These are phyloP conservation scores for Exophiala oligosperma DNA, from an alignment of 2,329 filamentous ascomycete species.

Conservation along the genomic window DNA sequence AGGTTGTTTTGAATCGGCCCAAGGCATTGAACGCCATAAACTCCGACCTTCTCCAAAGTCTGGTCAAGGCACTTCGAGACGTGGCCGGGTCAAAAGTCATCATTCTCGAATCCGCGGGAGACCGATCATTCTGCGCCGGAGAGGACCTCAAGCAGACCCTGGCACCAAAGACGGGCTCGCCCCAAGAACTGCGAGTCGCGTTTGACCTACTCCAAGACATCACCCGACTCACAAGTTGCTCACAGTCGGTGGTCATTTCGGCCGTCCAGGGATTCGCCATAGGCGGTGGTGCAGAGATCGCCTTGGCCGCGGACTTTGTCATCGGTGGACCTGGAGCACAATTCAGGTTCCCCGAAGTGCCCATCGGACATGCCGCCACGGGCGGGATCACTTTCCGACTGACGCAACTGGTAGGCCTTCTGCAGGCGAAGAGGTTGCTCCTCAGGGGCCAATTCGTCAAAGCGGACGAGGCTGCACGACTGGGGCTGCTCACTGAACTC, in stretches of 20 bases:
- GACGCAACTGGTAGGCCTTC: conserved; percentile 13
- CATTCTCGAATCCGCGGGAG: conserved; percentile 11
- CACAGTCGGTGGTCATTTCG: conserved; percentile 6
- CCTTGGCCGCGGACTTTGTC: conserved; percentile 18
- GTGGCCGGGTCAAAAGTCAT: conserved; percentile 4
- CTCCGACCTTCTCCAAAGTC: conserved; percentile 8
- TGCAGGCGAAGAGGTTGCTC: conserved; percentile 14
- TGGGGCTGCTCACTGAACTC: conserved; percentile 14
- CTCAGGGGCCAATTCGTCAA: conserved; percentile 7
- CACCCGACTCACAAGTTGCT: conserved; percentile 9
- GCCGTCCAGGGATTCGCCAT: conserved; percentile 18
- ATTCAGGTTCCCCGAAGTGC: conserved; percentile 15
- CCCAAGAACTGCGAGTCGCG: conserved; percentile 8
- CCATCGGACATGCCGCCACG: conserved; percentile 18
- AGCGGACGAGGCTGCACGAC: conserved; percentile 11
- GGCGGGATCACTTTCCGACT: conserved; percentile 19
- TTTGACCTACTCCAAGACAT: conserved; percentile 19
- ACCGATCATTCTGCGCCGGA: conserved; percentile 17
- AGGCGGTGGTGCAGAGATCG: conserved; percentile 19
- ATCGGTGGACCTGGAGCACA: conserved; percentile 17
- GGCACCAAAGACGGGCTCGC: conserved; percentile 10
- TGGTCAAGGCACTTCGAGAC: conserved; percentile 5
- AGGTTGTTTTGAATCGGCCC: conserved; percentile 13
- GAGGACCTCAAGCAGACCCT: conserved; percentile 19
- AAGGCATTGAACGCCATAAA: conserved; percentile 15